Conservation (phyloP, 2,329 filamentous ascomycete species). For the Colletotrichum shisoi region DNA sequence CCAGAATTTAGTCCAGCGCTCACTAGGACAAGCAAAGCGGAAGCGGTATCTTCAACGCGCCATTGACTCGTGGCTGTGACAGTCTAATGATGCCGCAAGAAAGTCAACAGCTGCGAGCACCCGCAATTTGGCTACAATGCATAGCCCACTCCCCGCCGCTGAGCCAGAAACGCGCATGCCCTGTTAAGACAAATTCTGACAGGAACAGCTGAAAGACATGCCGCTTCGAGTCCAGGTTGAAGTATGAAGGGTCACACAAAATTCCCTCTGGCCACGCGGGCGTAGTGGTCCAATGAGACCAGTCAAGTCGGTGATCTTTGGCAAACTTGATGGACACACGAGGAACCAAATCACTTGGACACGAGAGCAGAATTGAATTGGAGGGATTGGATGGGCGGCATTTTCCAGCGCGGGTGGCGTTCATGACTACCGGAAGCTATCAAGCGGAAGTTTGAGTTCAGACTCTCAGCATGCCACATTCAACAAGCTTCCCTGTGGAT, state of each 20-base stretch:
- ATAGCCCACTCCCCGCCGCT: not conserved
- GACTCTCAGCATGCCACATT: no score
- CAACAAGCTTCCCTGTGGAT: no score
- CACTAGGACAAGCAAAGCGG: conserved; percentile 3
- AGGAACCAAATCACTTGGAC: not conserved
- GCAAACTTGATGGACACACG: conserved; percentile 1
- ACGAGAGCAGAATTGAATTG: not conserved
- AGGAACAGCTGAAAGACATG: conserved; percentile 23
- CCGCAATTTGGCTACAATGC: conserved; percentile 11
- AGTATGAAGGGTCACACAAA: not conserved
- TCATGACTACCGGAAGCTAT: conserved; percentile 3
- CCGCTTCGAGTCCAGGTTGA: conserved; percentile 6
- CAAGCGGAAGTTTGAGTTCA: not conserved
- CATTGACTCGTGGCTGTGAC: conserved; percentile 9
- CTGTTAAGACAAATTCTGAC: conserved; percentile 33
- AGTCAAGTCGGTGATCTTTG: not conserved
- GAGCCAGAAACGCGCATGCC: not conserved
- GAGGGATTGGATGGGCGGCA: conserved; percentile 11
- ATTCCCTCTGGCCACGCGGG: conserved; percentile 8
- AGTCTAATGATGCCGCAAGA: conserved; percentile 19
- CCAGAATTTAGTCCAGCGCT: conserved; percentile 7
- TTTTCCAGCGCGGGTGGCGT: conserved; percentile 10
- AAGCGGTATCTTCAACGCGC: conserved; percentile 22
- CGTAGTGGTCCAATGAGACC: not conserved
- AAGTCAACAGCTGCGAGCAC: conserved; percentile 15